Evolutionary conservation across 176 grass and related monocot species (phyloP).

Genomic region (Bonia amplexicaulis): DNA sequence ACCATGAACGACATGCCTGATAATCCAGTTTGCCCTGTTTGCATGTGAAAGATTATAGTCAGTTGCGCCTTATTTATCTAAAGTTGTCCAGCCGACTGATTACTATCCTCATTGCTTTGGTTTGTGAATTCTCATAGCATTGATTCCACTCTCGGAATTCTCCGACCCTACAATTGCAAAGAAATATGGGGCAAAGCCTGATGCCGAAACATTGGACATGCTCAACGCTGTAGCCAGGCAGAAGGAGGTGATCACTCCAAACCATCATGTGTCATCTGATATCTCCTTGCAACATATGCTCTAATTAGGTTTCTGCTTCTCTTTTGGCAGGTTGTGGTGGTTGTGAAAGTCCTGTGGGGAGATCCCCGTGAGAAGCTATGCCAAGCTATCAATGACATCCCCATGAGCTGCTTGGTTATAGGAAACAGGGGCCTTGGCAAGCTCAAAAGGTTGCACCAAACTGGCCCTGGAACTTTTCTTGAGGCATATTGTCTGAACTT

Average conservation of each 20-base stretch:
- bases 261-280: background rate
- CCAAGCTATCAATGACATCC: slow-evolving; percentile 54
- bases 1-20: background rate
- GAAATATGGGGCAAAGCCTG: slow-evolving; percentile 83
- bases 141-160: slow-evolving; percentile 73
- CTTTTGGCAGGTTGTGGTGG: slow-evolving; percentile 46
- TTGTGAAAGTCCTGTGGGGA: slow-evolving; percentile 74
- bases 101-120: background rate
- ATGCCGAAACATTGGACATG: slow-evolving; percentile 78
- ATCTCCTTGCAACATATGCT: background rate
- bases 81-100: background rate
- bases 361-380: slow-evolving; percentile 91
- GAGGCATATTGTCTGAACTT: background rate
- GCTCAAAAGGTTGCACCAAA: slow-evolving; percentile 69
- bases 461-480: background rate
- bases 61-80: background rate
- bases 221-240: slow-evolving; percentile 65
- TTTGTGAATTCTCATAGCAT: slow-evolving; percentile 39
- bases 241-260: slow-evolving; percentile 54
- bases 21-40: background rate
- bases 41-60: background rate
- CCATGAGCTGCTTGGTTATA: slow-evolving; percentile 71
- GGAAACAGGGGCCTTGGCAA: slow-evolving; percentile 90
- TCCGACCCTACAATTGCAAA: slow-evolving; percentile 44
- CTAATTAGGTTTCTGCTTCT: background rate